Evolutionary conservation across 2,329 filamentous ascomycete genomes (phyloP).

Genomic region (Diplocarpon mali): DNA sequence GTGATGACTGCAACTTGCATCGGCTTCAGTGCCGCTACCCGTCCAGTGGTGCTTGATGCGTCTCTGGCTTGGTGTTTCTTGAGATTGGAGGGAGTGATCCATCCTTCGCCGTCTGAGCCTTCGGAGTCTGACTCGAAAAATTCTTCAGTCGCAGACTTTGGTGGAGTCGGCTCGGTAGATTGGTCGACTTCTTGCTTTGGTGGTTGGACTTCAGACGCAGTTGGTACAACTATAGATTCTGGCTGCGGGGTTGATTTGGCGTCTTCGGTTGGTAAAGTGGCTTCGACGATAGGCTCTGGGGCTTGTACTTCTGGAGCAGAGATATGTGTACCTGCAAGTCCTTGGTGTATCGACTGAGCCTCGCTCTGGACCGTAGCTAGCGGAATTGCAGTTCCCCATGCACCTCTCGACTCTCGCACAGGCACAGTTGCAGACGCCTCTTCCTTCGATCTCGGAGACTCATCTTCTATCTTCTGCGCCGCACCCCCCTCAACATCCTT

Average conservation of each 20-base stretch:
- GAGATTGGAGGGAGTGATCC: constrained; percentile 92
- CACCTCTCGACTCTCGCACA: constrained; percentile 17
- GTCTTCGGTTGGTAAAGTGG: not conserved
- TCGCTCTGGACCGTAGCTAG: not conserved
- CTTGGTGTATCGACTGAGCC: constrained; percentile 1
- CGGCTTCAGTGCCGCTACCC: constrained; percentile 39
- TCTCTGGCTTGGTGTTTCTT: constrained; percentile 71
- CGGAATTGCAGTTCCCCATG: constrained; percentile 20
- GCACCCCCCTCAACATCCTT: not conserved
- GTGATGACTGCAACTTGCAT: constrained; percentile 89
- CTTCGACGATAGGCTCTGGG: not conserved
- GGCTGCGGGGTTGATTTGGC: not conserved
- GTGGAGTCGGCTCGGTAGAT: not conserved
- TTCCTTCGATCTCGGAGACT: constrained; percentile 4
- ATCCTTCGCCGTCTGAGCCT: constrained; percentile 54
- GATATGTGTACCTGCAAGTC: constrained; percentile 7
- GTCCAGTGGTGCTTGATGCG: constrained; percentile 31
- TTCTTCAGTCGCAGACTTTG: constrained; percentile 15
- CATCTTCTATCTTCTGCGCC: not conserved
- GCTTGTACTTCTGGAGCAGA: not conserved
- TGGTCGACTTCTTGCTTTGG: not conserved
- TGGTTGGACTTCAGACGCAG: not conserved
- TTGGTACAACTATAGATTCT: not conserved
- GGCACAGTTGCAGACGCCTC: not conserved
- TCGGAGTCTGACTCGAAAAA: constrained; percentile 22